These are phyloP conservation scores for Tulasnella sp. DNA, from an alignment of 768 basidiomycete species.

Conservation along the genomic window DNA sequence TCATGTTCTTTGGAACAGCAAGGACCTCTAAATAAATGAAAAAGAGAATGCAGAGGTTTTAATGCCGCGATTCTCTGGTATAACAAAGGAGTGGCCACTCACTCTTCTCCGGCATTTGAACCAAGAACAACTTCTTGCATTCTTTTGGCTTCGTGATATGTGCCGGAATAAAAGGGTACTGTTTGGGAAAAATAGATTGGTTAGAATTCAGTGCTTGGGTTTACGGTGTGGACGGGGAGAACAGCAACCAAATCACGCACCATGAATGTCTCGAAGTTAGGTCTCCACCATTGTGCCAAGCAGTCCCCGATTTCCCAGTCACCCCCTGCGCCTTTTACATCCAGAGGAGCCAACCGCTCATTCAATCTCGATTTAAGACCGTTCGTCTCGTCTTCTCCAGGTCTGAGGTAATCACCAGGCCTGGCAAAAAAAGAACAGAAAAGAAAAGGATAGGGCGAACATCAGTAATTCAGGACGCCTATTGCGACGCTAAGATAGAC, in stretches of 20 bases:
- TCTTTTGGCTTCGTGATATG: conserved; percentile 98
- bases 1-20: conserved; percentile 98
- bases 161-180: conserved; percentile 92
- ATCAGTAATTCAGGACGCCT: background rate
- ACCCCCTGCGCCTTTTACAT: conserved; percentile 69
- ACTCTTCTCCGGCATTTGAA: conserved; percentile 94
- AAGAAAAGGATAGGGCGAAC: background rate
- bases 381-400: conserved; percentile 84
- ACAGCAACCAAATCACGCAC: conserved; percentile 50
- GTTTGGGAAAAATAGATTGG: background rate
- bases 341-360: conserved; percentile 75
- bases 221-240: too few relatives aligned
- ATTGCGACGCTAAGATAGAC: conserved; percentile 24
- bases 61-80: too few relatives aligned
- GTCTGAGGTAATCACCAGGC: conserved; percentile 97
- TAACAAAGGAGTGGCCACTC: background rate
- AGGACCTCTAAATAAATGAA: conserved; percentile 58
- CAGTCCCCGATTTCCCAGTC: conserved; percentile 97
- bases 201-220: background rate
- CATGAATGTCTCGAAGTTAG: conserved; percentile 98
- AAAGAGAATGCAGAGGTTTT: too few relatives aligned
- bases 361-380: conserved; percentile 85
- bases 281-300: conserved; percentile 97
- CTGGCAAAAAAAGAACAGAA: conserved; percentile 31
- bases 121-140: conserved; percentile 89